A percentile compares a stretch with the other conserved stretches of the same genome.
These are phyloP conservation scores for Termitomyces sp. DNA, from an alignment of 768 basidiomycete species.

Conservation along the genomic window DNA sequence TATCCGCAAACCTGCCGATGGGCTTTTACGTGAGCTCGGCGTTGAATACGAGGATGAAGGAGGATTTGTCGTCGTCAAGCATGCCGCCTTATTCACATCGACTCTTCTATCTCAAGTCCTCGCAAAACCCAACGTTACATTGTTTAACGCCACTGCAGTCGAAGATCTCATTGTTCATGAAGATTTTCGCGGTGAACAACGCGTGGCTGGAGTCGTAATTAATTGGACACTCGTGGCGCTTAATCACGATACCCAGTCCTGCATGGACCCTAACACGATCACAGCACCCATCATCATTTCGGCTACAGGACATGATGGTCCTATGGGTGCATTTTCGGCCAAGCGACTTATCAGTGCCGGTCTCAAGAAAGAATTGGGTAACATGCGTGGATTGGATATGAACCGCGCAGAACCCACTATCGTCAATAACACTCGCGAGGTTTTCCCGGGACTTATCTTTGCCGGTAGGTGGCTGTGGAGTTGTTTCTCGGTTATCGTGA, in stretches of 20 bases:
- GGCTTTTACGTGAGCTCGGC: conserved; percentile 65
- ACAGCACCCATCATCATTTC: conserved; percentile 74
- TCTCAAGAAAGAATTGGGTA: conserved; percentile 68
- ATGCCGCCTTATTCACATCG: conserved; percentile 78
- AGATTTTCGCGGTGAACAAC: conserved; percentile 50
- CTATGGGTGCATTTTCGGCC: conserved; percentile 80
- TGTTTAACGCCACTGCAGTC: conserved; percentile 80
- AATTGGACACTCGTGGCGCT: conserved; percentile 50
- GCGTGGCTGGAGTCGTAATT: conserved; percentile 48
- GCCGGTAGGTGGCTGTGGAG: conserved; percentile 38
- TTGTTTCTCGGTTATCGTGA: not conserved
- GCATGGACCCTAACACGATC: conserved; percentile 79
- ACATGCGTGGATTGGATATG: conserved; percentile 82
- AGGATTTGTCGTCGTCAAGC: conserved; percentile 74
- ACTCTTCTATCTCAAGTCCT: conserved; percentile 71
- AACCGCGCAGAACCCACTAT: conserved; percentile 80
- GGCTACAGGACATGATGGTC: conserved; percentile 75
- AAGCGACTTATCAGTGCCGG: conserved; percentile 76
- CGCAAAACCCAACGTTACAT: conserved; percentile 63
- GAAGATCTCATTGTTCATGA: conserved; percentile 72
- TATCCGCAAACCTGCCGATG: conserved; percentile 73
- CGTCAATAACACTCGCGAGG: conserved; percentile 73
- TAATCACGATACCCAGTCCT: conserved; percentile 73
- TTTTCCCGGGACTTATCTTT: conserved; percentile 71
- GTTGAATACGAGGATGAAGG: conserved; percentile 80